Base-by-base conservation (phyloP, 129 eudicot species). In the Sambucus nigra region DNA sequence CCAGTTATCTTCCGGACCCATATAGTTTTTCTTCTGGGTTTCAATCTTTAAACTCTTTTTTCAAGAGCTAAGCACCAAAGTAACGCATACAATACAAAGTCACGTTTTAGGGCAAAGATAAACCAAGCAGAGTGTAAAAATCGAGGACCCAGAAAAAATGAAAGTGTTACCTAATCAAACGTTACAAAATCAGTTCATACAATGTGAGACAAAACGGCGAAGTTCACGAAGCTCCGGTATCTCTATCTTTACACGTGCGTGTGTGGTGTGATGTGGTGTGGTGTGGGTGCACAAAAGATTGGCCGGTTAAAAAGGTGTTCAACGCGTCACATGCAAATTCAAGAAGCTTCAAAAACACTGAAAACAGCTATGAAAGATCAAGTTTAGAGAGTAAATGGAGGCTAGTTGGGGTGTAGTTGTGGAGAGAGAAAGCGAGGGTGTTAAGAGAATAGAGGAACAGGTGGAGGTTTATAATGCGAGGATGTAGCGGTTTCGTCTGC, bases 1-100 rank as follows among this genome's bases (percentile, higher is more conserved):
- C 83, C 83, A 77, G 61, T 76, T 76, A 56, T 69, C 73, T 18
- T 75, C 96, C 7, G 86, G 89, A 11, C 94, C 86, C 96, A 88
- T 88, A 39, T 5, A 0, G 38, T 16, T 13, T 6, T 1, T 12
- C 3, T 16, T 21, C 0, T 32, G 25, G 18, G 41, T 11, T 33
- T 28, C 15, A 17, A 35, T 59, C 52, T 27, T 14, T 28, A 35
- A 7, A 22, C 41, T 25, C 20, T 13, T 13, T 6, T 42, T 4
- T 17, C 35, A 41, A 12, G 23, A 57, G 1, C 39, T 25, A 33
- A 58, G 44, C 23, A 13, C 23, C 2, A 10, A 23, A 12, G 27
- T 9, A 48, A 21, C 5, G 2, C 16, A 9, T 20, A 10, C 24
- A n/a, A n/a, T n/a, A 51, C 19, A 24, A 7, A 24, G 25, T 22